phyloP scores from a whole-genome alignment of 1,284 basidiomycete species.

The Cryptococcus wingfieldii region DNA sequence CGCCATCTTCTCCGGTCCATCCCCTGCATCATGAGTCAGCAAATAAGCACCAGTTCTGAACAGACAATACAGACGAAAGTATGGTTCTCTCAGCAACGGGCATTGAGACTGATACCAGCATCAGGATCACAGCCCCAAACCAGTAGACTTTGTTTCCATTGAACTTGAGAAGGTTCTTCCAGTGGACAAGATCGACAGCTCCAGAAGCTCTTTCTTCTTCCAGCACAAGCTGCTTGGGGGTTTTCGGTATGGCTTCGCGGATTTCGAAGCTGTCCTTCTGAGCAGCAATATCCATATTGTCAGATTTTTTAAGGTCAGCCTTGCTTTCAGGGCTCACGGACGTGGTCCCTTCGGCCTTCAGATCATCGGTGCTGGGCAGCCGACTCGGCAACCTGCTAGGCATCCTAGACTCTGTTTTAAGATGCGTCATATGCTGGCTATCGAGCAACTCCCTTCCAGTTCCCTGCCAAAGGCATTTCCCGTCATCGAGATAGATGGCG shows the following conservation, averaged over 20 bases:
- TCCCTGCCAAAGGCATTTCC: slow-evolving; percentile 67
- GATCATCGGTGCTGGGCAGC: background rate
- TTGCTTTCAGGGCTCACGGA: slow-evolving; percentile 44
- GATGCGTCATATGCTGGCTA: slow-evolving; percentile 61
- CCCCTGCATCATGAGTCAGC: background rate
- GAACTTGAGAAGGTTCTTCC: slow-evolving; percentile 63
- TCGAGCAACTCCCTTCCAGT: slow-evolving; percentile 58
- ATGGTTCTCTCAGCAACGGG: slow-evolving; percentile 22
- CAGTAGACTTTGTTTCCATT: slow-evolving; percentile 57
- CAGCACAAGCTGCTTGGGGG: slow-evolving; percentile 74
- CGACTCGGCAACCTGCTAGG: slow-evolving; percentile 1
- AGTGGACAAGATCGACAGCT: slow-evolving; percentile 67
- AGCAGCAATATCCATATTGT: background rate
- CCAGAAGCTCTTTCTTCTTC: slow-evolving; percentile 78
- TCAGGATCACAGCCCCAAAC: slow-evolving; percentile 55
- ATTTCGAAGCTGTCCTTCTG: slow-evolving; percentile 17
- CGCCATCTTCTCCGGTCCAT: slow-evolving; percentile 17
- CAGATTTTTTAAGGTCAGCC: slow-evolving; percentile 54
- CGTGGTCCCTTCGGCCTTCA: slow-evolving; percentile 20
- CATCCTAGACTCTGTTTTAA: slow-evolving; percentile 53
- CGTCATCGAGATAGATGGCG: slow-evolving; percentile 70
- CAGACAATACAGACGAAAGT: slow-evolving; percentile 20
- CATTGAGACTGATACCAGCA: slow-evolving; percentile 6
- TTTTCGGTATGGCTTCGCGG: slow-evolving; percentile 39
- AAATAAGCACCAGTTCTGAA: background rate